Conservation (phyloP, 495 filamentous ascomycete species). For the Pyrenula massariospora region DNA sequence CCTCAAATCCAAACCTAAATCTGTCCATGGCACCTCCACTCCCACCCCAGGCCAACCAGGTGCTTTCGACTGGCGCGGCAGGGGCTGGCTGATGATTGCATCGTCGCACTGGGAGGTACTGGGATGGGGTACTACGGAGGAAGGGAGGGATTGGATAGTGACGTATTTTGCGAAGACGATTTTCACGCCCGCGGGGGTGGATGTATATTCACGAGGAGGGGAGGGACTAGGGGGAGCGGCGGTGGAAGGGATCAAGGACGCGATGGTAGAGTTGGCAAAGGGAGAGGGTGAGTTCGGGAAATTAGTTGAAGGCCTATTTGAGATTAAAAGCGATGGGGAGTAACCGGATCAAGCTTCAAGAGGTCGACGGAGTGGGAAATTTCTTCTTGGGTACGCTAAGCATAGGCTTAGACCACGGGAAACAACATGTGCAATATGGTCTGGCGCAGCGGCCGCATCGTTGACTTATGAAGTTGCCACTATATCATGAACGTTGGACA, state of each 20-base stretch:
- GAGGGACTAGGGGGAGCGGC: constrained; percentile 38
- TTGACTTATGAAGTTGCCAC: no score
- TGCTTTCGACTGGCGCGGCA: constrained; percentile 62
- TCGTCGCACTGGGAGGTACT: constrained; percentile 63
- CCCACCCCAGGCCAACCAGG: constrained; percentile 23
- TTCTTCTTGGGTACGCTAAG: no score
- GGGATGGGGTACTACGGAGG: constrained; percentile 47
- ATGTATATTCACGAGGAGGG: constrained; percentile 50
- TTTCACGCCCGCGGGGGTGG: constrained; percentile 65
- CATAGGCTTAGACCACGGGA: no score
- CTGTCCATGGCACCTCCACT: constrained; percentile 53
- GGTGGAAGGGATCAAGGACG: constrained; percentile 29
- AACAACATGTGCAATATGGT: no score
- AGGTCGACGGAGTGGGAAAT: no score
- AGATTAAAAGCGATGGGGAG: neutral
- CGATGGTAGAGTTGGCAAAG: constrained; percentile 22
- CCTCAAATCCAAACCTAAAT: constrained; percentile 33
- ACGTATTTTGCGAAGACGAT: constrained; percentile 65
- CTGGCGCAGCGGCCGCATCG: no score
- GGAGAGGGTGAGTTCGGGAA: neutral
- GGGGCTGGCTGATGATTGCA: constrained; percentile 52
- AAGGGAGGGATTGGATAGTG: constrained; percentile 46
- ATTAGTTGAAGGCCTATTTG: neutral
- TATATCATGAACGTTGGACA: no score
- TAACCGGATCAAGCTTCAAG: no score